Base-by-base conservation (phyloP, 805 yeast species). In the Schwanniomyces vanrijiae region DNA sequence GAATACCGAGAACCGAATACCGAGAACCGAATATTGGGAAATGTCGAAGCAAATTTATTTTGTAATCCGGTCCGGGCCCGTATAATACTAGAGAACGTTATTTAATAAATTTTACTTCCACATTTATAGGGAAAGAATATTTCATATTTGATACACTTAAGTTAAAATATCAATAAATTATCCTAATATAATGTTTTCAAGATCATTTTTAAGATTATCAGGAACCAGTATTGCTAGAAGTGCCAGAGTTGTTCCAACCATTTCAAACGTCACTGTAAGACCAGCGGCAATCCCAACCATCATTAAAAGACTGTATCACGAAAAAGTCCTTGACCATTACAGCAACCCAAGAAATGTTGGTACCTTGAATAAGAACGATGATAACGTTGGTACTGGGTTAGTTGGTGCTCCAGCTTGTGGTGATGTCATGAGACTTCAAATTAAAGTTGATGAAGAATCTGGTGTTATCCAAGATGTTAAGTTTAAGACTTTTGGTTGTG, bases 391-490 rank as follows among this genome's bases (percentile, higher is more conserved):
- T 38, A 94, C 98, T 1, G 99, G 99, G 0, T 78, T 94, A 39
- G 99, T 94, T 13, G 99, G 99, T 47, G 98, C 99, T 0, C 98
- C 99, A 46, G 99, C 99, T 0, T 94, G 99, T 73, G 99, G 99
- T 46, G 99, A 94, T 74, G 99, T 94, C 39, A 94, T 94, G 97
- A 86, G 96, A 72, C 78, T 94, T 54, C 98, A 94, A 68, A 94
- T 94, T 61, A 83, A 91, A 65, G 99, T 94, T 8, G 85, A 86
- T 54, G 97, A 91, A 60, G 84, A 79, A 47, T 83, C 96, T 20
- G 99, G 99, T 1, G 77, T 88, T 45, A 94, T 94, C 57, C 83
- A 88, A 66, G 96, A 94, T 66, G 99, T 92, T 52, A 92, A 90
- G 69, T 94, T 94, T 73, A 94, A 94, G 80, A 94, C 99, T 3